phyloP scores from a whole-genome alignment of 2,329 filamentous ascomycete genomes.

The Emydomyces testavorans region DNA sequence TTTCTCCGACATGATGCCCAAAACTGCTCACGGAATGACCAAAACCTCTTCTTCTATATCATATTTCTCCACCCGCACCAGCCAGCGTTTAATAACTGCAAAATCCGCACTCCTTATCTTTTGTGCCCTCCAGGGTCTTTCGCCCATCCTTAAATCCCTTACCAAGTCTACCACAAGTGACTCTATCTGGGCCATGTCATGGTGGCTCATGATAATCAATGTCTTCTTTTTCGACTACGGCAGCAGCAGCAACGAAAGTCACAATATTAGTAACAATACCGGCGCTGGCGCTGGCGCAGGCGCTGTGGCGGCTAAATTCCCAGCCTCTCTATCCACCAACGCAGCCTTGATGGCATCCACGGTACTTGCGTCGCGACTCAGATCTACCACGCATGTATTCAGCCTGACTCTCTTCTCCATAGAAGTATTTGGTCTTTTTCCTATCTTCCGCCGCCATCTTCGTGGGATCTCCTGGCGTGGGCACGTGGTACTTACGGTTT shows the following conservation, averaged over 20 bases:
- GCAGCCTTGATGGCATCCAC: slow-evolving; percentile 94
- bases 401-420: slow-evolving; percentile 91
- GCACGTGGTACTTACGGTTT: slow-evolving; percentile 63
- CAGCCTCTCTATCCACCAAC: slow-evolving; percentile 71
- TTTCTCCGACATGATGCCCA: slow-evolving; percentile 21
- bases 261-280: slow-evolving; percentile 7
- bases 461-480: slow-evolving; percentile 70
- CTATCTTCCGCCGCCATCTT: slow-evolving; percentile 87
- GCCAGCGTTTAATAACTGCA: slow-evolving; percentile 62
- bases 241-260: slow-evolving; percentile 33
- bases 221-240: slow-evolving; percentile 98
- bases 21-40: neutral
- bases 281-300: slow-evolving; percentile 20
- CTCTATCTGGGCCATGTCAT: slow-evolving; percentile 94
- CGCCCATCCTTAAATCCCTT: slow-evolving; percentile 92
- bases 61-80: slow-evolving; percentile 39
- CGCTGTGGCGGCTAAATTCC: slow-evolving; percentile 39
- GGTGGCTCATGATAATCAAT: slow-evolving; percentile 86
- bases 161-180: slow-evolving; percentile 84
- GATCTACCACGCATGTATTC: slow-evolving; percentile 87
- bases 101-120: slow-evolving; percentile 92
- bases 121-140: slow-evolving; percentile 79
- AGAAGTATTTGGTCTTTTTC: slow-evolving; percentile 92
- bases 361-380: slow-evolving; percentile 78
- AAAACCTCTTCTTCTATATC: slow-evolving; percentile 21